These are phyloP conservation scores for Lithohypha guttulata DNA, from an alignment of 2,329 filamentous ascomycete genomes.

Conservation along the genomic window DNA sequence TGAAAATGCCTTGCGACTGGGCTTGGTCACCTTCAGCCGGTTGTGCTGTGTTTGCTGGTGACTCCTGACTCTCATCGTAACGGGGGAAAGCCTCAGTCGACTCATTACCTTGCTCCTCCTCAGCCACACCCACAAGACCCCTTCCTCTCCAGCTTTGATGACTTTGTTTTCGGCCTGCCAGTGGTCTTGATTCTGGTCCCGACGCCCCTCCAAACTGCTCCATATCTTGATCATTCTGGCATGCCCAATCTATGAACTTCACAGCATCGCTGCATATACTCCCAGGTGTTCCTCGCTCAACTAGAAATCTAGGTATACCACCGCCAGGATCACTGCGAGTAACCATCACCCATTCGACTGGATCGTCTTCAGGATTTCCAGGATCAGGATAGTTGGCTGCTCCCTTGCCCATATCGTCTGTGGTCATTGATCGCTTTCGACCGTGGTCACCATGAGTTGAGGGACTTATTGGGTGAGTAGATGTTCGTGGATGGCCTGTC, in stretches of 20 bases:
- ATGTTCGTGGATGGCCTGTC: not conserved
- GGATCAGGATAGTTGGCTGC: constrained; percentile 11
- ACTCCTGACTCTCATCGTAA: not conserved
- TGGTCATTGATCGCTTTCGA: not conserved
- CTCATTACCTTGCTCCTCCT: not conserved
- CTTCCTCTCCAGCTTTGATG: constrained; percentile 2
- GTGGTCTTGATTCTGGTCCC: not conserved
- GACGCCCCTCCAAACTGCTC: not conserved
- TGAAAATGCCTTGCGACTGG: constrained; percentile 22
- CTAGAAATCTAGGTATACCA: constrained; percentile 78
- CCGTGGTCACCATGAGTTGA: not conserved
- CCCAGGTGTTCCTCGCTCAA: constrained; percentile 75
- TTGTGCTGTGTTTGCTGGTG: not conserved
- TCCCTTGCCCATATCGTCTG: not conserved
- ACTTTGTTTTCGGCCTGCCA: constrained; percentile 4
- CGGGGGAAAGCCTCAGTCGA: not conserved
- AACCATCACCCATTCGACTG: constrained; percentile 87
- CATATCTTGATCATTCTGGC: constrained; percentile 33
- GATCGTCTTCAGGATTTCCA: constrained; percentile 46
- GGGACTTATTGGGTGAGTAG: not conserved
- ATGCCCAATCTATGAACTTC: constrained; percentile 74
- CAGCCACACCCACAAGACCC: constrained; percentile 4
- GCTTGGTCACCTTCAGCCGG: constrained; percentile 9
- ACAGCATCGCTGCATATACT: constrained; percentile 69
- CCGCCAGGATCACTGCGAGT: constrained; percentile 82